These are phyloP conservation scores for Eutrema japonicum DNA, from an alignment of 345 rosid species.

Conservation along the genomic window DNA sequence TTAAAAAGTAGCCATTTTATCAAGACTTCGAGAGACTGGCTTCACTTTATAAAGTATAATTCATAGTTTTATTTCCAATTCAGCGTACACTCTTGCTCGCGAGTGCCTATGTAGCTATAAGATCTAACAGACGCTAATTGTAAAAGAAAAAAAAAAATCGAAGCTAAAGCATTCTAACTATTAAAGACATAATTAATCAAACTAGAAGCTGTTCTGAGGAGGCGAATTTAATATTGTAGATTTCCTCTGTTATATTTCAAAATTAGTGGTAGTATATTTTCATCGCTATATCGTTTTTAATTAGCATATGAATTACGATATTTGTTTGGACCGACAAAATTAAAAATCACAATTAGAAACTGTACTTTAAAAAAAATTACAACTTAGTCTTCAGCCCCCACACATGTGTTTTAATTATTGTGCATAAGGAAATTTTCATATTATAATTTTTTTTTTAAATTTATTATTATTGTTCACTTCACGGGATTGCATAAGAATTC, in stretches of 20 bases:
- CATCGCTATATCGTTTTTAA: not conserved
- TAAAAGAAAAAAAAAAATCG: not conserved
- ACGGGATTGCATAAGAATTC: conserved; percentile 44
- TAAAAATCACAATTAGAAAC: conserved; percentile 5
- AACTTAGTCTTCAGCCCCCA: conserved; percentile 34
- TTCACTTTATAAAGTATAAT: not conserved
- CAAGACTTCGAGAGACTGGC: not conserved
- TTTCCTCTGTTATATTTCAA: not conserved
- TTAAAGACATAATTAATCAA: not conserved
- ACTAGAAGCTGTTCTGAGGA: not conserved
- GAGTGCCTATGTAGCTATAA: conserved; percentile 10
- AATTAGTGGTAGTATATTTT: conserved; percentile 4
- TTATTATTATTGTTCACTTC: conserved; percentile 30
- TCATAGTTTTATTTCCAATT: not conserved
- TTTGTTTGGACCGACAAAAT: not conserved
- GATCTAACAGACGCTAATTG: not conserved
- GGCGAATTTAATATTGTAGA: not conserved
- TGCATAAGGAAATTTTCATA: conserved; percentile 17
- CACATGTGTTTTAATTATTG: conserved; percentile 30
- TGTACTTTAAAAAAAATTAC: not conserved
- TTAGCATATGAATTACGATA: not conserved
- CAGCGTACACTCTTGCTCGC: conserved; percentile 24
- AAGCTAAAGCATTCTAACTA: not conserved
- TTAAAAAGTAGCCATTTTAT: not conserved
- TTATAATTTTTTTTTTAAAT: not conserved